Evolutionary conservation across 2,329 filamentous ascomycete genomes (phyloP).

Genomic region (Fusarium goolgardi): DNA sequence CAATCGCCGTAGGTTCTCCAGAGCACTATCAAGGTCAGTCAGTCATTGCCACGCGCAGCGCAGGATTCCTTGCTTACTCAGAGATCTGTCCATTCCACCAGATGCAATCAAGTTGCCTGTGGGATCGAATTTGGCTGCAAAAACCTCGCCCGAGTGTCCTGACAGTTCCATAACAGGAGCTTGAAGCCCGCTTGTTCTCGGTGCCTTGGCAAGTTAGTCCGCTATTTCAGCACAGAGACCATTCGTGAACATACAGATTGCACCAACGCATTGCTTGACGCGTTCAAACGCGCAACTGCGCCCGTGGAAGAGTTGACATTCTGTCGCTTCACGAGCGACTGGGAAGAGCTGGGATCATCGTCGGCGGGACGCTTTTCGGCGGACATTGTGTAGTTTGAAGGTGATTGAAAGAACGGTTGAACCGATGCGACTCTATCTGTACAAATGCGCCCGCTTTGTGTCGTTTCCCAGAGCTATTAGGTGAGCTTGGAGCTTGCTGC

Average conservation of each 20-base stretch:
- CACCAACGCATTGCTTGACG: slow-evolving; percentile 60
- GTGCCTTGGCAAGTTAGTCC: slow-evolving; percentile 64
- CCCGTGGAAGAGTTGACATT: slow-evolving; percentile 68
- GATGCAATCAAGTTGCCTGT: slow-evolving; percentile 91
- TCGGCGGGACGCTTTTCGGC: slow-evolving; percentile 93
- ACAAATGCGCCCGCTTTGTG: slow-evolving; percentile 12
- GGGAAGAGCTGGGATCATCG: slow-evolving; percentile 80
- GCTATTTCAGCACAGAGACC: neutral
- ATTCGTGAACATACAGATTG: slow-evolving; percentile 59
- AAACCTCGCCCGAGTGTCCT: slow-evolving; percentile 86
- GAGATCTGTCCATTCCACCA: slow-evolving; percentile 92
- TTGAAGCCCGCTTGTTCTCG: slow-evolving; percentile 84
- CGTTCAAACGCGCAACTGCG: slow-evolving; percentile 64
- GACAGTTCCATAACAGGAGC: slow-evolving; percentile 95
- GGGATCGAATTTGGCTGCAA: slow-evolving; percentile 89
- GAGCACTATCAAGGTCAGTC: slow-evolving; percentile 70
- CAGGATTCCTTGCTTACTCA: slow-evolving; percentile 67
- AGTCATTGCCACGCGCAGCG: slow-evolving; percentile 7
- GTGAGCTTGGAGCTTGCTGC: slow-evolving; percentile 30
- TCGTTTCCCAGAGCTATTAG: slow-evolving; percentile 16
- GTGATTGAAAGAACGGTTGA: neutral
- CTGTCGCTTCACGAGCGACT: slow-evolving; percentile 90
- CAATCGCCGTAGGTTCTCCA: slow-evolving; percentile 95
- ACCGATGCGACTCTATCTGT: slow-evolving; percentile 23
- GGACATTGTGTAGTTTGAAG: slow-evolving; percentile 70